Conservation (phyloP, 768 basidiomycete genomes). For the Obba rivulosa region DNA sequence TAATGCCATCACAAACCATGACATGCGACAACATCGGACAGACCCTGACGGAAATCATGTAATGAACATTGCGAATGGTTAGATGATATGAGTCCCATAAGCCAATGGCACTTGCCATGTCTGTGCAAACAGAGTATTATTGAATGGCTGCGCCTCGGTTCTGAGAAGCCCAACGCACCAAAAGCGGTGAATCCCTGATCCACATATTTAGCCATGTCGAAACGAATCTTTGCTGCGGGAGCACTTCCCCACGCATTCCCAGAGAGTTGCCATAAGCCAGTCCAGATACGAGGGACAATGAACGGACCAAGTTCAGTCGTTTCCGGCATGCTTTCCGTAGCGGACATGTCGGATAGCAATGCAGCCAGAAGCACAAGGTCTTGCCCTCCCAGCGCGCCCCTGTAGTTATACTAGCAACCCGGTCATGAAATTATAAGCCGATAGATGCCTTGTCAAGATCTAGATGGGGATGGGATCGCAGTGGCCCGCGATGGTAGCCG, state of each 20-base stretch:
- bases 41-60: slow-evolving; percentile 4
- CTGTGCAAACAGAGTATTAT: slow-evolving; percentile 23
- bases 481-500: not conserved
- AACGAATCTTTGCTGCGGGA: slow-evolving; percentile 53
- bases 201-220: slow-evolving; percentile 59
- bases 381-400: too few species aligned
- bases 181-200: slow-evolving; percentile 56
- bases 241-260: slow-evolving; percentile 80
- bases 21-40: slow-evolving; percentile 5
- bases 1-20: not conserved
- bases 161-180: slow-evolving; percentile 29
- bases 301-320: slow-evolving; percentile 54
- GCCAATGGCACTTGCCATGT: slow-evolving; percentile 47
- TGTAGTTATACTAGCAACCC: not conserved
- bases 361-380: too few species aligned
- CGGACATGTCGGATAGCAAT: too few species aligned
- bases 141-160: not conserved
- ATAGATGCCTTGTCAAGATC: too few species aligned
- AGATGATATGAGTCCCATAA: not conserved
- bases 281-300: slow-evolving; percentile 60
- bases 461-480: not conserved
- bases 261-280: slow-evolving; percentile 79
- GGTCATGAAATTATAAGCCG: too few species aligned
- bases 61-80: not conserved
- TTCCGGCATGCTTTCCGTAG: slow-evolving; percentile 24